Base-by-base conservation (phyloP, 139 green algal species). In the Chlamydomonas applanata region DNA sequence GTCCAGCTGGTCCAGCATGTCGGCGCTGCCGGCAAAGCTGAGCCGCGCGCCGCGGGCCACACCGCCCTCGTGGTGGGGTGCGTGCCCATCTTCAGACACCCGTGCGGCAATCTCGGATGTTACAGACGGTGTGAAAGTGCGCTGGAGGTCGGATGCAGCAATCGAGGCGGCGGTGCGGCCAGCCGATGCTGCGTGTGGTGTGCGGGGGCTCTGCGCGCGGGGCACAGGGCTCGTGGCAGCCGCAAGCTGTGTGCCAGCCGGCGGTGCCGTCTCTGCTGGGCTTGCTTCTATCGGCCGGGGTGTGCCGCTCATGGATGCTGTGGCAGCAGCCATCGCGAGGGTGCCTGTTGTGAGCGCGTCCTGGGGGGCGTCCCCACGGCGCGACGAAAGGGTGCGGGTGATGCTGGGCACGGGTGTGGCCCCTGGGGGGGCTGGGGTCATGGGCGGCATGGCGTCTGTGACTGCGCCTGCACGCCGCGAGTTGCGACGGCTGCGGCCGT, bases 301-400 rank as follows among this genome's bases (percentile, higher is more conserved):
- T 19, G 40, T 7, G 40, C 7, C 7, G 40, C 7, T 11, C 40
- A 49, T 19, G 7, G 40, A 49, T 7, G 40, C 40, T 7, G 40
- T 49, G 7, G 40, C 40, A 11, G 40, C 40, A 11, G 40, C 40
- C 40, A 49, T 49, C 7, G 40, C 40, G 7, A 49, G 11, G 40
- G 40, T 49, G 40, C 40, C 40, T 32, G 53, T 61, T 19, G 62
- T 72, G 1, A 79, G 35, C 2, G 73, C 46, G 57, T 79, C 74
- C 40, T 79, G 74, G 2, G 72, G 54, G 7, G 74, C 74, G 30
- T 79, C 74, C 22, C 74, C 74, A 22, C 74, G 66, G 19, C 74
- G 74, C 7, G 74, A 79, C 35, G 73, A 44, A 9, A 34, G 64
- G 27, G 54, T 49, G 40, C 40, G 40, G 65, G 36, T 74, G 25